Evolutionary conservation across 495 filamentous ascomycete genomes (phyloP).

Genomic region (Xylaria nigripes): DNA sequence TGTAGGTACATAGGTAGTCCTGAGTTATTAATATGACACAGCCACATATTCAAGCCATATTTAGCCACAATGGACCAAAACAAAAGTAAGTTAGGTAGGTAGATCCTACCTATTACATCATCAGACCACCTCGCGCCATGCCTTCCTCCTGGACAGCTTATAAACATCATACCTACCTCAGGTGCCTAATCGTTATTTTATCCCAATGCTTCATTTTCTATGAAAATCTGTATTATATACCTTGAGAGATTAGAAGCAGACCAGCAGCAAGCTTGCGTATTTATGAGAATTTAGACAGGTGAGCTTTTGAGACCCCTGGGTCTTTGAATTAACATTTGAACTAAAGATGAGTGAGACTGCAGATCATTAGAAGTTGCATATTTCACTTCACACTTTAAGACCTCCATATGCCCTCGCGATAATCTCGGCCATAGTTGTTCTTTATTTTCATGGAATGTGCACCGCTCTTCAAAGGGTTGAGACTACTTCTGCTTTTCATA

Average conservation of each 20-base stretch:
- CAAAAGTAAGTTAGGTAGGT: background rate
- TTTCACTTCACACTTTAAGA: background rate
- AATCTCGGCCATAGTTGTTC: background rate
- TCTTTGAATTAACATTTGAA: background rate
- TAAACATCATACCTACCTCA: background rate
- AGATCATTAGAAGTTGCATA: background rate
- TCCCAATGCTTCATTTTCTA: background rate
- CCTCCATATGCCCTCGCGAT: background rate
- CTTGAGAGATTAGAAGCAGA: background rate
- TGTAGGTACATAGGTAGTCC: background rate
- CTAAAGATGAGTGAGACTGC: background rate
- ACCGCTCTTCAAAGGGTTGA: background rate
- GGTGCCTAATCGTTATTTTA: background rate
- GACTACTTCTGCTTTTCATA: background rate
- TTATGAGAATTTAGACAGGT: background rate
- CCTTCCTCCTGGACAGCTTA: background rate
- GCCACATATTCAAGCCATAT: no score
- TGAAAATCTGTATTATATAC: background rate
- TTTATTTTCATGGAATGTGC: background rate
- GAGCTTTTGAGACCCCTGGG: background rate
- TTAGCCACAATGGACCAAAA: background rate
- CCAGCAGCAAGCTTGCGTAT: slow-evolving; percentile 4
- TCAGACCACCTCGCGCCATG: background rate
- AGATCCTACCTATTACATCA: background rate
- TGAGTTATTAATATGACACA: background rate